Conservation (phyloP, 495 filamentous ascomycete genomes). For the Neurospora sp. region DNA sequence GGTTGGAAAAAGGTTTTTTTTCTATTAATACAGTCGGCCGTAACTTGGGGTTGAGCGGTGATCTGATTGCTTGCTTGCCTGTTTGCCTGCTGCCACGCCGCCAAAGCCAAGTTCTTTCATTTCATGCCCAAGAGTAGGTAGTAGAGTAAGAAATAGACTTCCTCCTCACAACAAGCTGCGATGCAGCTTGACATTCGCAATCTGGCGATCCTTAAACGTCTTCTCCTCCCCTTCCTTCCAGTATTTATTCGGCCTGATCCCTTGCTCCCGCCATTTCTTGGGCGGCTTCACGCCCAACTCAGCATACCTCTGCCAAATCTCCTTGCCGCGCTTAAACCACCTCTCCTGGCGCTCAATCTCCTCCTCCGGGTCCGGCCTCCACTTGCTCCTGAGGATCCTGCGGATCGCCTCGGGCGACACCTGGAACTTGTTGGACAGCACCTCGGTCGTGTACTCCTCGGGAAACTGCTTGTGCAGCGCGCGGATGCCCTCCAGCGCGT, state of each 20-base stretch:
- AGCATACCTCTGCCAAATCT: slow-evolving; percentile 65
- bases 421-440: slow-evolving; percentile 70
- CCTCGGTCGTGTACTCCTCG: slow-evolving; percentile 59
- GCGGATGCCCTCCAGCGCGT: slow-evolving; percentile 79
- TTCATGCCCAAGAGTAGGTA: background rate
- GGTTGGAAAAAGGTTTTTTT: background rate
- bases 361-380: slow-evolving; percentile 59
- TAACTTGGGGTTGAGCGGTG: background rate
- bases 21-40: background rate
- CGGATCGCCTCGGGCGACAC: slow-evolving; percentile 79
- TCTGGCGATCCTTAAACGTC: slow-evolving; percentile 5
- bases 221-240: slow-evolving; percentile 22
- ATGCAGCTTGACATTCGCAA: background rate
- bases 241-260: slow-evolving; percentile 41
- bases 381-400: slow-evolving; percentile 76
- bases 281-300: slow-evolving; percentile 61
- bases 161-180: background rate
- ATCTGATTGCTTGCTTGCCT: background rate
- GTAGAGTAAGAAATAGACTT: background rate
- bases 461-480: slow-evolving; percentile 67
- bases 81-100: background rate
- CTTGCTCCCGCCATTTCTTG: slow-evolving; percentile 55
- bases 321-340: slow-evolving; percentile 72
- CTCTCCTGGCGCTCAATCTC: slow-evolving; percentile 47
- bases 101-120: background rate